Evolutionary conservation across 257 asterid genomes (phyloP), one percentile per base, ranked within the genome.

Genomic region (Galeopsis tetrahit): DNA sequence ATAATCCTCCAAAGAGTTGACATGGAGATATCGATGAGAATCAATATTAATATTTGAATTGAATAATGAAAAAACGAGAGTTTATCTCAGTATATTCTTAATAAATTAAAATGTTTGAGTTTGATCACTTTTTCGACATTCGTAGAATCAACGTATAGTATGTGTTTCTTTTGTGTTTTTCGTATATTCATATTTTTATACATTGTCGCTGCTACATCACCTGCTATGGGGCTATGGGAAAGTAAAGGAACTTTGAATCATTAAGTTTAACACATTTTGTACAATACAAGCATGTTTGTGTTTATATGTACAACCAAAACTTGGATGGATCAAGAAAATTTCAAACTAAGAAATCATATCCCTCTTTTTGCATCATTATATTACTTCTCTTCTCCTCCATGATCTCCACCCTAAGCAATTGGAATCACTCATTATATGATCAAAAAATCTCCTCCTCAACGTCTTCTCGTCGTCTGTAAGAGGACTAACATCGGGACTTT

Each of bases 371-470:
- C 53, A 68, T 10, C 28, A 35, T 36, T 9, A 31, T 3, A 74
- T 85, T 49, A 85, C 85, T 79, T 73, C 85, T 71, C 82, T 81
- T 71, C 82, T 81, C 43, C 75, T 87, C 88, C 93, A 81, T 32
- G 84, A 72, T 72, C 79, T 81, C 86, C 85, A 77, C 9, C 81
- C 77, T 39, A 84, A 68, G 77, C 91, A 82, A 67, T 72, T 83
- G 58, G 42, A 72, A 55, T 85, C 90, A 68, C 94, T 81, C 11
- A 77, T 59, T 11, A 85, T 39, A n/a, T 83, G 87, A 33, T 86
- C 85, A 3, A 85, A 64, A 60, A 92, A 72, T 63, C 82, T 83
- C 68, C 85, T 82, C 83, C 49, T 87, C 33, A 74, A 49, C 5
- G 72, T 57, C 43, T 77, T 76, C 67, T 46, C 79, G 3, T 55